Evolutionary conservation across 148 eudicot genomes (phyloP).

Genomic region (Chenopodium formosanum): DNA sequence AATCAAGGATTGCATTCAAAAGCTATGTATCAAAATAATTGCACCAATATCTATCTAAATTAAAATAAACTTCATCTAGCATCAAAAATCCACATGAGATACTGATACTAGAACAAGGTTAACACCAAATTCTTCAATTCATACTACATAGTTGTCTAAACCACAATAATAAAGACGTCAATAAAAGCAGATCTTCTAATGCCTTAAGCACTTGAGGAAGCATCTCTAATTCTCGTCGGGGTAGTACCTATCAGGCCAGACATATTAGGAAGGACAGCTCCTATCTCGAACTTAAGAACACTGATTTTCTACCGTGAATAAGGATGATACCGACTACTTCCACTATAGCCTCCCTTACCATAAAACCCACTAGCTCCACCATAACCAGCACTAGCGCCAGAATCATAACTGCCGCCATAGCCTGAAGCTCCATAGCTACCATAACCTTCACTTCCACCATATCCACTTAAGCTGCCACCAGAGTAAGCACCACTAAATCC

Average conservation of each 20-base stretch:
- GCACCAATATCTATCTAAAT: slow-evolving; percentile 19
- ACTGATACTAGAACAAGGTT: slow-evolving; percentile 10
- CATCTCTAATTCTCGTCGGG: slow-evolving; percentile 38
- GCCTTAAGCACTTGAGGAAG: slow-evolving; percentile 29
- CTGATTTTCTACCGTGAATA: slow-evolving; percentile 42
- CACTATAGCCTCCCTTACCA: slow-evolving; percentile 74
- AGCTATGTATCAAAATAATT: neutral
- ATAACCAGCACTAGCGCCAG: slow-evolving; percentile 43
- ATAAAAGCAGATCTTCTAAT: slow-evolving; percentile 32
- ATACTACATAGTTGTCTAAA: slow-evolving; percentile 26
- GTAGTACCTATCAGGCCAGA: slow-evolving; percentile 34
- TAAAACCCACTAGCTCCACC: slow-evolving; percentile 52
- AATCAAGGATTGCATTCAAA: neutral
- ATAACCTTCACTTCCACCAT: slow-evolving; percentile 43
- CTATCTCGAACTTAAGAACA: slow-evolving; percentile 47
- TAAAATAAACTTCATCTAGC: slow-evolving; percentile 13
- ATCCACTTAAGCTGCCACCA: slow-evolving; percentile 37
- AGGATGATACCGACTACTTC: slow-evolving; percentile 54
- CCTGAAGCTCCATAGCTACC: slow-evolving; percentile 53
- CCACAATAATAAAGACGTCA: slow-evolving; percentile 11
- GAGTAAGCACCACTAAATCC: slow-evolving; percentile 44
- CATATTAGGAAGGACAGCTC: slow-evolving; percentile 29
- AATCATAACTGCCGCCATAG: slow-evolving; percentile 40
- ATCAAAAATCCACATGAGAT: slow-evolving; percentile 12
- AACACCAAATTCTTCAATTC: slow-evolving; percentile 12